These are phyloP conservation scores for Suhomyces prunicola DNA, from an alignment of 805 yeast genomes.

Conservation along the genomic window DNA sequence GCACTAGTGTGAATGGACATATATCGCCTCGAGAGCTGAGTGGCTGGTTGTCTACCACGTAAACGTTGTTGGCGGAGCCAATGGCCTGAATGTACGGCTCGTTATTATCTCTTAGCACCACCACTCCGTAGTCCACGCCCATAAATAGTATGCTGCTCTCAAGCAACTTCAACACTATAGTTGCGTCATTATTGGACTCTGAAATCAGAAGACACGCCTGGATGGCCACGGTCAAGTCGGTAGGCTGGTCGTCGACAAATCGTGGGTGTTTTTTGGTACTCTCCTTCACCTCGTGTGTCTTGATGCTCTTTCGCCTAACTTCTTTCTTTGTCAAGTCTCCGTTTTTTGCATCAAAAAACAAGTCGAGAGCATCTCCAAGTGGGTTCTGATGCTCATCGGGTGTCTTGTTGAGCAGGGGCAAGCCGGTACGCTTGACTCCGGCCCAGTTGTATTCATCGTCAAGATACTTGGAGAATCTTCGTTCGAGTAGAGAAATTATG, in stretches of 20 bases:
- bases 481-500: slow-evolving; percentile 21
- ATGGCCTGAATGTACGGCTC: slow-evolving; percentile 27
- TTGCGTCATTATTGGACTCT: slow-evolving; percentile 38
- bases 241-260: neutral
- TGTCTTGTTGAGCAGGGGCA: neutral
- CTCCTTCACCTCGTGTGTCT: neutral
- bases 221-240: slow-evolving; percentile 26
- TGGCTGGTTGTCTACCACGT: slow-evolving; percentile 28
- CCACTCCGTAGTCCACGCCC: slow-evolving; percentile 33
- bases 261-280: neutral
- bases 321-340: neutral
- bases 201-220: slow-evolving; percentile 49
- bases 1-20: slow-evolving; percentile 41
- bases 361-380: neutral
- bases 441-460: slow-evolving; percentile 29
- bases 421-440: slow-evolving; percentile 15
- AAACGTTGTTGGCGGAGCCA: slow-evolving; percentile 24
- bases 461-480: slow-evolving; percentile 26
- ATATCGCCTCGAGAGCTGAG: slow-evolving; percentile 38
- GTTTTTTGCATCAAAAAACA: neutral
- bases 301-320: neutral
- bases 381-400: neutral
- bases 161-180: slow-evolving; percentile 37
- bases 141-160: slow-evolving; percentile 37
- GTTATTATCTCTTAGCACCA: slow-evolving; percentile 16